Evolutionary conservation across 2,329 filamentous ascomycete genomes (phyloP), one percentile per base, ranked within the genome.

Genomic region (Aspergillus melleus): DNA sequence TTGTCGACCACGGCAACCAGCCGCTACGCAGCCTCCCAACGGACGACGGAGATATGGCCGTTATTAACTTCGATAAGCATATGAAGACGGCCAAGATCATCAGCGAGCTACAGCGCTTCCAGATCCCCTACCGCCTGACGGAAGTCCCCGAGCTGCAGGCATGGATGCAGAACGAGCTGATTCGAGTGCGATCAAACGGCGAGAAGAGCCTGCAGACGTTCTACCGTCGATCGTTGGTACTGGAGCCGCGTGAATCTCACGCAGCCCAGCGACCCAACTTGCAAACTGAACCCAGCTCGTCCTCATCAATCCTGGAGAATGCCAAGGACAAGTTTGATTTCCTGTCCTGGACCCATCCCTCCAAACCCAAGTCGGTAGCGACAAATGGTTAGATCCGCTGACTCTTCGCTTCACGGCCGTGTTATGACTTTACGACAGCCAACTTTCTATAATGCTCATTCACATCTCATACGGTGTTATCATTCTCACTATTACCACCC

Each of bases 51-150:
- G 85, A 87, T 26, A 84, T 91, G 69, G 87, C 88, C 0, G 91
- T 98, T 32, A 92, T 99, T 82, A 99, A 99, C 78, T 98, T 97
- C 70, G 94, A 98, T 81, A 98, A 98, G 79, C 92, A 98, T 74
- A 90, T 88, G 69, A 91, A 92, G 67, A 98, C 93, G 2, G 93
- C 94, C 50, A 95, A 93, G 77, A 96, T 98, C 72, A 96, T 99
- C 69, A 91, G 91, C 64, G 94, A 98, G 69, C 85, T 99, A 8
- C 95, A 99, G 75, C 89, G 93, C 19, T 98, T 98, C 80, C 95
- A 99, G 77, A 91, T 96, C 20, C 92, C 93, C 0, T 98, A 98
- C 74, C 86, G 89, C 6, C 84, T 99, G 19, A 84, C 85, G 1
- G 90, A 95, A 71, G 82, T 98, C 4, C 87, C 90, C 0, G 94